Percentiles rank a stretch among this genome's conserved stretches.
phyloP scores from a whole-genome alignment of 2,329 filamentous ascomycete genomes.

The Verticillium isaacii region DNA sequence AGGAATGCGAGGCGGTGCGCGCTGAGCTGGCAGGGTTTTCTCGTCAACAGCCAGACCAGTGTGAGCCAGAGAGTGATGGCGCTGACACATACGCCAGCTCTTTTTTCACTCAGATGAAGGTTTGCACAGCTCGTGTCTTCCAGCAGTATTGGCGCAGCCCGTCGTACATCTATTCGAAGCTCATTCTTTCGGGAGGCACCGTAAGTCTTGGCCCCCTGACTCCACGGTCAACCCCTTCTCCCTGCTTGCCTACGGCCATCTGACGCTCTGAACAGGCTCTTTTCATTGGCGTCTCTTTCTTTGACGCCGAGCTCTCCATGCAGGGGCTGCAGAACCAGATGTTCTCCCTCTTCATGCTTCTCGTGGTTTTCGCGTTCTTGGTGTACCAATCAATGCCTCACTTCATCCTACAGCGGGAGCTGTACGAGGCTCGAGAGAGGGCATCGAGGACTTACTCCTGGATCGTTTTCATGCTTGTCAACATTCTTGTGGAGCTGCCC shows the following conservation, averaged over 20 bases:
- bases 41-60: not conserved
- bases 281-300: slow-evolving; percentile 64
- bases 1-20: slow-evolving; percentile 24
- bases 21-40: slow-evolving; percentile 22
- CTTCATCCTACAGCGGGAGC: slow-evolving; percentile 59
- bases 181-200: slow-evolving; percentile 45
- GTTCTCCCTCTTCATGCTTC: slow-evolving; percentile 62
- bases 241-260: not conserved
- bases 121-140: slow-evolving; percentile 62
- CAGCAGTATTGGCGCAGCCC: slow-evolving; percentile 77
- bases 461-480: slow-evolving; percentile 60
- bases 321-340: slow-evolving; percentile 63
- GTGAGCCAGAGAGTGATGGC: not conserved
- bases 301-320: slow-evolving; percentile 48
- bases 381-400: slow-evolving; percentile 61
- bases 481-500: slow-evolving; percentile 63
- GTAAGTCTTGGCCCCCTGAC: slow-evolving; percentile 6
- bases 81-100: slow-evolving; percentile 63
- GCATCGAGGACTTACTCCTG: slow-evolving; percentile 62
- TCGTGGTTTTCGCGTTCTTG: slow-evolving; percentile 58
- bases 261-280: slow-evolving; percentile 29
- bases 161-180: slow-evolving; percentile 69
- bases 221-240: not conserved
- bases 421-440: slow-evolving; percentile 63
- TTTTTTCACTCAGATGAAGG: slow-evolving; percentile 53